Base-by-base conservation (phyloP, 2,329 filamentous ascomycete genomes). In the Thermothelomyces thermophilus region DNA sequence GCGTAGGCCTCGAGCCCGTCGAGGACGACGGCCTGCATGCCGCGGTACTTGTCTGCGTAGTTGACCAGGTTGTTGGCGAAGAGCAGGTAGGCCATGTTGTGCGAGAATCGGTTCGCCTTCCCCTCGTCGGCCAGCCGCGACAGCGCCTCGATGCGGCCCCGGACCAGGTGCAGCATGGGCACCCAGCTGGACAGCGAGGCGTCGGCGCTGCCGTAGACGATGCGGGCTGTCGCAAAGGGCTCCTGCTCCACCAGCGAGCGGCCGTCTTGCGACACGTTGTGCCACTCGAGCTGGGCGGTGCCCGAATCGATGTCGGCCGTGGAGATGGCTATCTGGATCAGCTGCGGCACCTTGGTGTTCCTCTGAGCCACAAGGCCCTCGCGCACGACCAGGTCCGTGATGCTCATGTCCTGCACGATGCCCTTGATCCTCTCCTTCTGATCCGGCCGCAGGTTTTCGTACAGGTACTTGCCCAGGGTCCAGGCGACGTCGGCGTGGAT, bases 401-500 rank as follows among this genome's bases (percentile, higher is more conserved):
- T 64, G 50, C 73, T 64, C 41, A 74, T 65, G 28, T 60, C 48
- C n/a, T n/a, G n/a, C 0, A 64, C 51, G 0, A 70, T 65, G n/a
- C n/a, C n/a, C n/a, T n/a, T n/a, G n/a, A n/a, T n/a, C n/a, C n/a
- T n/a, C n/a, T n/a, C n/a, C 20, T 72, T 67, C 42, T 66, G 64
- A 35, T 68, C 33, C 9, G 76, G 74, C 20, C 70, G 67, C 39
- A 76, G 62, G 58, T 77, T 67, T 61, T 74, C 73, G 63, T 73
- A 74, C 10, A 81, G 70, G 60, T 86, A 84, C 55, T 80, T 72
- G 44, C 74, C 76, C 14, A 84, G 67, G 2, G 82, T 86, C 65
- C 79, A 74, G 2, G 77, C 79, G 66, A 84, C 83, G 54, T 86
- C 82, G 11, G 77, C 80, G 53, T 83, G 80, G 19, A 83, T 62